A percentile compares a stretch with the other conserved stretches of the same genome.
Conservation (phyloP, 805 yeast species). For the Suhomyces emberorum region DNA sequence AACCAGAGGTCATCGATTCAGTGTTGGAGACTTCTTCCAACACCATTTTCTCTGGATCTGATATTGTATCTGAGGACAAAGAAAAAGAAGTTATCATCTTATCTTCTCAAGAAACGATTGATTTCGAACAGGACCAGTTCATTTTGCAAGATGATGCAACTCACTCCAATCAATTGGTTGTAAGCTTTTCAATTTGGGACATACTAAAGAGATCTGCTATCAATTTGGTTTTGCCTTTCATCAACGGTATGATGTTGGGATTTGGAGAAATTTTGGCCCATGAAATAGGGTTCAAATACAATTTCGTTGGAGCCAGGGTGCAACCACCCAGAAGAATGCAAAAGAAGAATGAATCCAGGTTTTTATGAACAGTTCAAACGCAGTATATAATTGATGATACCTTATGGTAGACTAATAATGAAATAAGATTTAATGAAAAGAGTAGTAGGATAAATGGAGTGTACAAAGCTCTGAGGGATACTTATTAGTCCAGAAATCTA, state of each 20-base stretch:
- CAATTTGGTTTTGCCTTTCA: constrained; percentile 78
- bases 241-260: constrained; percentile 93
- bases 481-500: too few species aligned
- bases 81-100: background rate
- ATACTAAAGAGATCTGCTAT: constrained; percentile 55
- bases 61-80: background rate
- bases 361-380: too few species aligned
- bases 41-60: background rate
- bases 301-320: constrained; percentile 72
- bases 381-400: too few species aligned
- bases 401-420: too few species aligned
- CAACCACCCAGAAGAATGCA: constrained; percentile 34
- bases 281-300: constrained; percentile 77
- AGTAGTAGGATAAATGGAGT: too few species aligned
- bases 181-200: constrained; percentile 30
- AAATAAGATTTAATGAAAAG: too few species aligned
- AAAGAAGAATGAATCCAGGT: constrained; percentile 14
- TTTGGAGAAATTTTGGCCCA: constrained; percentile 95
- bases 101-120: background rate
- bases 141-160: too few species aligned
- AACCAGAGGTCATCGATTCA: too few species aligned
- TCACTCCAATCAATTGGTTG: background rate
- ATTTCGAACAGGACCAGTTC: background rate
- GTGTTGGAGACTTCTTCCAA: background rate
- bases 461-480: too few species aligned